Base-by-base conservation (phyloP, 1,284 basidiomycete genomes). In the Phellinidium pouzarii region DNA sequence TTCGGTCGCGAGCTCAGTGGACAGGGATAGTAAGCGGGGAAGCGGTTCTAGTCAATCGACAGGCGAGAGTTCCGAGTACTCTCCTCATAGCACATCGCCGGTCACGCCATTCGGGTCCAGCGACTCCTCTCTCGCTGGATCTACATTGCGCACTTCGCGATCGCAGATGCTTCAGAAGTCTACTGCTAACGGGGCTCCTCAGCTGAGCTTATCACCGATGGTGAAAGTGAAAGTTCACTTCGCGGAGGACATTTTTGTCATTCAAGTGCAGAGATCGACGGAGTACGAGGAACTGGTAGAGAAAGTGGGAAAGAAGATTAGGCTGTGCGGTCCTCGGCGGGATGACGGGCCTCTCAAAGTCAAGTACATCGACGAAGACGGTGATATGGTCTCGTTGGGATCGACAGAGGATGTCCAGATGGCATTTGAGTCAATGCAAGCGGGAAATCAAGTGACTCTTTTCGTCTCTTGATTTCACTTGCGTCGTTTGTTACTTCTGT, bases 291-390 rank as follows among this genome's bases (percentile, higher is more conserved):
- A 92, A 34, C 75, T 99, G 44, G 83, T 94, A 55, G 88, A 94
- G 64, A 89, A 88, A 66, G 91, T 98, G 2, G 83, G 88, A 26
- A 86, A 87, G 71, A 98, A 98, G 78, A 91, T 97, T 60, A 79
- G 90, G 20, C 72, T 94, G 17, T 94, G 91, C 65, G 89, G 91
- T 20, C 84, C 83, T 3, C 75, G 83, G 51, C 73, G 87, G 36
- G 82, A 84, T 38, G 82, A 87, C 64, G 78, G 80, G 22, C 85
- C 87, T 0, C 69, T 94, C 60, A 82, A 89, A 48, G 82, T 94
- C 59, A 91, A 90, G 67, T 94, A 94, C 68, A 82, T 77, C 66
- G 91, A 94, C 68, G 91, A 94, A 65, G 91, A 94, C 61, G 90
- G 89, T n/a, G 91, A 94, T 65, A 74, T 89, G 75, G 81, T 94